Percentiles rank a stretch among this genome's conserved stretches.
Conservation (phyloP, 129 eudicot genomes). For the Lactuca saligna region DNA sequence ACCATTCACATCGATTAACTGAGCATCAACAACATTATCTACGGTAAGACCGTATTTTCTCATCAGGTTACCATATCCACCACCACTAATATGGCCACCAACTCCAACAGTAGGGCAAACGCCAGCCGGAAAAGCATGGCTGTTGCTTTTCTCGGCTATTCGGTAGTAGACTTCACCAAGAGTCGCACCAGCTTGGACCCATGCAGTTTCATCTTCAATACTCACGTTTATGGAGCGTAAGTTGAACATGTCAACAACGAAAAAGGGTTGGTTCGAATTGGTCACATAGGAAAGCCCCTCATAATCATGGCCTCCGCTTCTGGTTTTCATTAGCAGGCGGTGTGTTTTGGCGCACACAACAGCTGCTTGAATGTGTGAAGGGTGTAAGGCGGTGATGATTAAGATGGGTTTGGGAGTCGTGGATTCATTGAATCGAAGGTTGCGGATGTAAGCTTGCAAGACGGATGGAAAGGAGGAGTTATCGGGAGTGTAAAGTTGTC, state of each 20-base stretch:
- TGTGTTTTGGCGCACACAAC: not conserved
- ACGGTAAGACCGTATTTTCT: constrained; percentile 51
- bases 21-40: constrained; percentile 49
- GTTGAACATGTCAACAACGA: constrained; percentile 42
- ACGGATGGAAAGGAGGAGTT: constrained; percentile 19
- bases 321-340: not conserved
- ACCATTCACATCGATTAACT: constrained; percentile 37
- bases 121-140: constrained; percentile 49
- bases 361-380: constrained; percentile 43
- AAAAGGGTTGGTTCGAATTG: constrained; percentile 21
- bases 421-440: not conserved
- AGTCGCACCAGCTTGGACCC: constrained; percentile 27
- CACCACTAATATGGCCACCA: constrained; percentile 19
- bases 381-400: constrained; percentile 29
- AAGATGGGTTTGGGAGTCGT: constrained; percentile 28
- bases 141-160: constrained; percentile 43
- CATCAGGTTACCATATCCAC: constrained; percentile 54
- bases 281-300: constrained; percentile 27
- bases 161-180: constrained; percentile 5
- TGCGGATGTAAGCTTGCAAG: constrained; percentile 1
- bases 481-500: constrained; percentile 23
- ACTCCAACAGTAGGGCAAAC: constrained; percentile 25
- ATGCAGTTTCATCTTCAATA: constrained; percentile 33
- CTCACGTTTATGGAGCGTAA: constrained; percentile 38
- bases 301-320: not conserved